Percentiles rank a stretch among this genome's conserved stretches.
Conservation (phyloP, 225 moss, liverwort and hornwort genomes). For the Lunularia cruciata region DNA sequence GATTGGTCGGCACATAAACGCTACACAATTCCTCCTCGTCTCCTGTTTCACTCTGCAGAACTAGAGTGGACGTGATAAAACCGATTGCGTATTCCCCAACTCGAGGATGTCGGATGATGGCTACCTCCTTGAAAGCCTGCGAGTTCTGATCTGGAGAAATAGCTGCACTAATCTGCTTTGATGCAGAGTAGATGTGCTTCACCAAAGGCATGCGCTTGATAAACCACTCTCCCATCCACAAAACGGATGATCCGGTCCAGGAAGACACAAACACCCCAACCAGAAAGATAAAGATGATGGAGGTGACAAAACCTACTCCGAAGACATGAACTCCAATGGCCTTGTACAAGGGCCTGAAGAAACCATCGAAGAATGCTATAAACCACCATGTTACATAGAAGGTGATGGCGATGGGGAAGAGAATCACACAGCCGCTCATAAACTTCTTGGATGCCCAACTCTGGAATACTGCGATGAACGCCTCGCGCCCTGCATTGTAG, state of each 20-base stretch:
- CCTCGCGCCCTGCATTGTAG: slow-evolving; percentile 94
- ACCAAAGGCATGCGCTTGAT: slow-evolving; percentile 99
- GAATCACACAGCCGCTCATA: slow-evolving; percentile 99
- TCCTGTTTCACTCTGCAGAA: slow-evolving; percentile 62
- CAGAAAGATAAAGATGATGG: slow-evolving; percentile 94
- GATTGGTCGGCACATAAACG: slow-evolving; percentile 96
- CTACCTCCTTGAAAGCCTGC: slow-evolving; percentile 99
- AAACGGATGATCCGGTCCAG: slow-evolving; percentile 94
- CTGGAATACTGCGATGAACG: slow-evolving; percentile 89
- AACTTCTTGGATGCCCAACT: slow-evolving; percentile 99
- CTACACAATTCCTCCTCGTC: slow-evolving; percentile 98
- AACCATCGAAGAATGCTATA: slow-evolving; percentile 82
- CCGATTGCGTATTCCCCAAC: slow-evolving; percentile 97
- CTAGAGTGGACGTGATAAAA: slow-evolving; percentile 89
- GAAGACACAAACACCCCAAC: slow-evolving; percentile 99
- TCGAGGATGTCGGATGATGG: slow-evolving; percentile 94
- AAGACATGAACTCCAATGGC: slow-evolving; percentile 87
- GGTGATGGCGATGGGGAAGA: slow-evolving; percentile 94
- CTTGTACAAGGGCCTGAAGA: slow-evolving; percentile 89
- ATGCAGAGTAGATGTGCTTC: slow-evolving; percentile 98
- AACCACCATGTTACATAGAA: slow-evolving; percentile 99
- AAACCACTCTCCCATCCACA: slow-evolving; percentile 96
- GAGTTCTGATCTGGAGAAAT: slow-evolving; percentile 99
- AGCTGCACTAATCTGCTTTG: slow-evolving; percentile 99
- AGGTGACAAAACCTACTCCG: slow-evolving; percentile 91